Base-by-base conservation (phyloP, 2,329 filamentous ascomycete species). In the Rachicladosporium sp. region DNA sequence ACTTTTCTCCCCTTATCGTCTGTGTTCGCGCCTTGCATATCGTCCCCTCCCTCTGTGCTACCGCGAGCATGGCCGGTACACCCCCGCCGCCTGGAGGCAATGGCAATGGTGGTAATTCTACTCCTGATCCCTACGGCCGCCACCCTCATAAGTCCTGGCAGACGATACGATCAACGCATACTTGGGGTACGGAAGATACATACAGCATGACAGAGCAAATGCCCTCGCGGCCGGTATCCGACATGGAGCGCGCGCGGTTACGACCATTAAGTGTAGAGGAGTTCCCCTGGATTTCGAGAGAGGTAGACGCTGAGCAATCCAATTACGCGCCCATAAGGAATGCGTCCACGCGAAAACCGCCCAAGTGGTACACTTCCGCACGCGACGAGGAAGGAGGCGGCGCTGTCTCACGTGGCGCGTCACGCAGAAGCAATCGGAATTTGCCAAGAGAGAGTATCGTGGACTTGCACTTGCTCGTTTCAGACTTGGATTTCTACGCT, bases 401-500 rank as follows among this genome's bases (percentile, higher is more conserved):
- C 27, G 37, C 31, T 31, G 29, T 44, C 31, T 42, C 43, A 33
- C 43, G 46, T 29, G 37, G 38, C 10, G 43, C 40, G 27, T 53
- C 52, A 10, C 40, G 41, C 10, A 47, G 51, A 27, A 52, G 53
- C 7, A 45, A 48, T 10, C 43, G 49, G 21, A 52, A 46, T 36
- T 50, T 46, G 21, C 49, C 54, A 9, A 41, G 55, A 33, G 55
- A 58, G 34, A 53, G 50, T 37, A 57, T 57, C 23, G 53, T 58
- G 31, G 55, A 58, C 41, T 43, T 58, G 30, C 54, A 57, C 43
- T 45, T 57, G 38, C 54, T 58, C 33, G 55, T 58, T 2, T 57
- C 51, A 3, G 55, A 58, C 45, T 50, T 58, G 11, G 55, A 58
- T 40, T 58, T 56, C 46, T 58, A 58, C 42, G 55, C 55, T 11